phyloP scores from a whole-genome alignment of 2,329 filamentous ascomycete species.

The Aspergillus pseudonomiae region DNA sequence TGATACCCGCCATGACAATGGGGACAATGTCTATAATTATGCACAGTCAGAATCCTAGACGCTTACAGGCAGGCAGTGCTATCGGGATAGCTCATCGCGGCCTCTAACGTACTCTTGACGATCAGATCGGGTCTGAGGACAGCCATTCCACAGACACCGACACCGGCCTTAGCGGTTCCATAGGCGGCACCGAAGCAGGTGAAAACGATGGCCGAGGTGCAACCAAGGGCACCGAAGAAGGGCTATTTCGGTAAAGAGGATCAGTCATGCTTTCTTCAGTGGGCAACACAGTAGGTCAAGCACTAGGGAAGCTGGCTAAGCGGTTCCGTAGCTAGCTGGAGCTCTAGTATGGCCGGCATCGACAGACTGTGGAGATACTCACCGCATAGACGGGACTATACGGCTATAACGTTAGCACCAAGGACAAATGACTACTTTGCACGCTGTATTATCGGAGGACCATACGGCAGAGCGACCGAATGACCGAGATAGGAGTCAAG shows the following conservation, averaged over 20 bases:
- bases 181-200: slow-evolving; percentile 96
- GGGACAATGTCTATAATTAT: slow-evolving; percentile 82
- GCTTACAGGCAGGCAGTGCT: background rate
- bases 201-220: slow-evolving; percentile 92
- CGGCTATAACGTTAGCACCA: slow-evolving; percentile 28
- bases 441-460: slow-evolving; percentile 1
- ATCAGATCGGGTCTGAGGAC: slow-evolving; percentile 96
- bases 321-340: slow-evolving; percentile 14
- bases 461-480: slow-evolving; percentile 35
- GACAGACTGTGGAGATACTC: slow-evolving; percentile 57
- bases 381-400: slow-evolving; percentile 96
- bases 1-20: slow-evolving; percentile 99
- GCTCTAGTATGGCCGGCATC: slow-evolving; percentile 18
- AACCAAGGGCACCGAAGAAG: slow-evolving; percentile 98
- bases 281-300: slow-evolving; percentile 11
- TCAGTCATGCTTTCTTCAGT: slow-evolving; percentile 1
- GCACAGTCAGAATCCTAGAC: slow-evolving; percentile 17
- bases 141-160: slow-evolving; percentile 98
- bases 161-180: slow-evolving; percentile 98
- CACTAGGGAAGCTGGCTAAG: slow-evolving; percentile 17
- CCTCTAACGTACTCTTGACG: slow-evolving; percentile 86
- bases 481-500: slow-evolving; percentile 32
- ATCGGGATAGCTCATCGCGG: background rate
- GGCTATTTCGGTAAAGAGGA: slow-evolving; percentile 53
- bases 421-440: slow-evolving; percentile 2